Conservation (phyloP, 208 protist genomes). For the Acanthamoeba rhysodes region DNA sequence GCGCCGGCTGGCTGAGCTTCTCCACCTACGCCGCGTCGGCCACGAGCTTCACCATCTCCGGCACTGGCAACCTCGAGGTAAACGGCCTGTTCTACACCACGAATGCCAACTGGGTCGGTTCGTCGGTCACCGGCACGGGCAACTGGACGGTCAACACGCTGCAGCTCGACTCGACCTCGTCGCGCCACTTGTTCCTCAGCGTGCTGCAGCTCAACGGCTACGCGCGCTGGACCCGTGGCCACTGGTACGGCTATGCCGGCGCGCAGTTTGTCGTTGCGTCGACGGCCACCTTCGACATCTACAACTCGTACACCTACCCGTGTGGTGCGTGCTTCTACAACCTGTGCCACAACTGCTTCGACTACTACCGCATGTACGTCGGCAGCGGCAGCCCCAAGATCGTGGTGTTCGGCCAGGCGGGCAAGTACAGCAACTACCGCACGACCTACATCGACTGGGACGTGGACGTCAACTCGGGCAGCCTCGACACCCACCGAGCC, state of each 20-base stretch:
- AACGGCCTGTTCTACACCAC: conserved; percentile 26
- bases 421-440: conserved; percentile 73
- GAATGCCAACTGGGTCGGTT: background rate
- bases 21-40: conserved; percentile 14
- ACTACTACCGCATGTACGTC: conserved; percentile 58
- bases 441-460: conserved; percentile 67
- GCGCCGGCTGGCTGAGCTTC: conserved; percentile 31
- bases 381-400: conserved; percentile 37
- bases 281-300: conserved; percentile 52
- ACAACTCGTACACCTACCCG: conserved; percentile 47
- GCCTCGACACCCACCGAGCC: conserved; percentile 32
- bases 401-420: conserved; percentile 37
- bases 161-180: background rate
- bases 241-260: conserved; percentile 21
- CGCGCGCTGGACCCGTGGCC: conserved; percentile 47
- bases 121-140: conserved; percentile 21
- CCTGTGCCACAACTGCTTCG: conserved; percentile 73
- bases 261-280: conserved; percentile 42
- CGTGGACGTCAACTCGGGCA: conserved; percentile 62
- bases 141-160: conserved; percentile 60
- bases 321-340: conserved; percentile 49
- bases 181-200: conserved; percentile 29
- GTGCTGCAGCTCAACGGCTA: conserved; percentile 63
- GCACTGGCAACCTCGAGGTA: conserved; percentile 16
- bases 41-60: conserved; percentile 24